Conservation (phyloP, 306 rosid genomes). For the Lotus japonicus region DNA sequence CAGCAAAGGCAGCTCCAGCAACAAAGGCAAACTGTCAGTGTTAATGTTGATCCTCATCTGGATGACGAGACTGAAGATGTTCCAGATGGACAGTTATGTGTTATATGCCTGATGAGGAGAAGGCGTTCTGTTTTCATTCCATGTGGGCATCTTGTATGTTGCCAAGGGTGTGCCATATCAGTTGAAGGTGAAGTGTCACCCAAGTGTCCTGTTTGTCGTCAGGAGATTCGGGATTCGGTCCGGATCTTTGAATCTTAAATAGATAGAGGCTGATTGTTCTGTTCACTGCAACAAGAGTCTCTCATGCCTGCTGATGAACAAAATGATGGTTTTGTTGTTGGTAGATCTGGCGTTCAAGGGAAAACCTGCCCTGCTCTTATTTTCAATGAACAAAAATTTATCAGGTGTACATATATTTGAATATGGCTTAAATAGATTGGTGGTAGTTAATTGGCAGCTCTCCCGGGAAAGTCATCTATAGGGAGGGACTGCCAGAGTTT, state of each 20-base stretch:
- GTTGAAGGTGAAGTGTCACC: constrained; percentile 61
- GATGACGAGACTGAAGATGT: constrained; percentile 59
- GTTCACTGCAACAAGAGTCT: background rate
- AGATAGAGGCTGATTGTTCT: background rate
- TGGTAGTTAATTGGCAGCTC: background rate
- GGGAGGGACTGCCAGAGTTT: too few species aligned
- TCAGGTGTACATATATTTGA: background rate
- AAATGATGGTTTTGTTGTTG: background rate
- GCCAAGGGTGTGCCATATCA: constrained; percentile 65
- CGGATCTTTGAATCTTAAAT: constrained; percentile 62
- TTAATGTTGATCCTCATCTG: constrained; percentile 23
- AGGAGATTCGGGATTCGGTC: constrained; percentile 57
- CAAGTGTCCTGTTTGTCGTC: constrained; percentile 90
- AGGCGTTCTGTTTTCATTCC: constrained; percentile 83
- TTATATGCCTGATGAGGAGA: constrained; percentile 78
- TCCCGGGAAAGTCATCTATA: too few species aligned
- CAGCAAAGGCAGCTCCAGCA: constrained; percentile 46
- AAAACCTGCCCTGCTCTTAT: background rate
- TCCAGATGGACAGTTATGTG: constrained; percentile 75
- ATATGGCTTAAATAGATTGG: background rate
- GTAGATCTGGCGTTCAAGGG: background rate
- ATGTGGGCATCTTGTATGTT: constrained; percentile 87
- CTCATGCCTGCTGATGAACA: background rate
- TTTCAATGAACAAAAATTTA: background rate
- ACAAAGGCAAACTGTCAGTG: constrained; percentile 26